Conservation (phyloP, 257 asterid species). For the Ocimum tenuiflorum region DNA sequence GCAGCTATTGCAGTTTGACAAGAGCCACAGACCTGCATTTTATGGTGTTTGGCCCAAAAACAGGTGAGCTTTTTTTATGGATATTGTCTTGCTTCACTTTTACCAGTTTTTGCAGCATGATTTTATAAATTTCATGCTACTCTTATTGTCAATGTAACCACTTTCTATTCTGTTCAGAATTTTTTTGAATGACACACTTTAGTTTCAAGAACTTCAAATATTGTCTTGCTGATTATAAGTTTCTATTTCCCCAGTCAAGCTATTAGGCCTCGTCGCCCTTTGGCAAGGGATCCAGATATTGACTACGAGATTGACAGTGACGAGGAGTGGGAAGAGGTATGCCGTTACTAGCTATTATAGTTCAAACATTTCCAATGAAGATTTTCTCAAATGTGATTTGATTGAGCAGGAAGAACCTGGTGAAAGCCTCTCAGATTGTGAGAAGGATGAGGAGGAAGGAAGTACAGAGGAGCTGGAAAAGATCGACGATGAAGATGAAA, state of each 20-base stretch:
- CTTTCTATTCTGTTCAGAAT: background rate
- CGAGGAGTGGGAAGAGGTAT: conserved; percentile 96
- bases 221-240: background rate
- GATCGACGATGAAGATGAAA: conserved; percentile 68
- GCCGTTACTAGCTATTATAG: background rate
- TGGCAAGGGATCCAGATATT: conserved; percentile 50
- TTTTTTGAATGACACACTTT: background rate
- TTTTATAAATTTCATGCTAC: background rate
- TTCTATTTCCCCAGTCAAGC: conserved; percentile 42
- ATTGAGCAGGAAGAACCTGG: conserved; percentile 73
- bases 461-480: conserved; percentile 39
- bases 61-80: conserved; percentile 36
- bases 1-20: conserved; percentile 70
- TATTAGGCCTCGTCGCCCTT: conserved; percentile 46
- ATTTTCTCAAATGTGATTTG: conserved; percentile 10
- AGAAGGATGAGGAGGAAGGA: conserved; percentile 63
- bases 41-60: conserved; percentile 66
- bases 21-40: conserved; percentile 71
- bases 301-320: conserved; percentile 81
- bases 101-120: background rate
- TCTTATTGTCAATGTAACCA: background rate
- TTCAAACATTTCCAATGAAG: background rate
- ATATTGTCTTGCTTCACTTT: background rate
- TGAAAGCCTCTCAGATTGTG: conserved; percentile 77
- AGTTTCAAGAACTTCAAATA: background rate